These are phyloP conservation scores for Pleurozium schreberi DNA, from an alignment of 225 moss, liverwort and hornwort species.

Conservation along the genomic window DNA sequence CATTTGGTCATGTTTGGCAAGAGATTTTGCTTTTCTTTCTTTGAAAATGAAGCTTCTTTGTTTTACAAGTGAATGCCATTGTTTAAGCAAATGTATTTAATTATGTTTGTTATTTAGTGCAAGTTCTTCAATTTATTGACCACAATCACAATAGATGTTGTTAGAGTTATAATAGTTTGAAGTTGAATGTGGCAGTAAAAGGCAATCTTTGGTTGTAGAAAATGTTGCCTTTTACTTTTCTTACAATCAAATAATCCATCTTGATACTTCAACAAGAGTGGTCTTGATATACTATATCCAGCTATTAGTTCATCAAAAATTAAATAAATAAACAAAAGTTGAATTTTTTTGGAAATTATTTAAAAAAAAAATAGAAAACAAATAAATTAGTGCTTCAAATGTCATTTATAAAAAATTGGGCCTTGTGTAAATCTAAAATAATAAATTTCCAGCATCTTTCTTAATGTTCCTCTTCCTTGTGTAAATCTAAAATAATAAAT, in stretches of 20 bases:
- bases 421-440: neutral
- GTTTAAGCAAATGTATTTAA: neutral
- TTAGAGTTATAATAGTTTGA: accelerated
- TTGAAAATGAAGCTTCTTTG: accelerated
- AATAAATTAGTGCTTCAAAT: no score
- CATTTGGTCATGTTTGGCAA: neutral
- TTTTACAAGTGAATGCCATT: neutral
- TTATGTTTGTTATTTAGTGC: neutral
- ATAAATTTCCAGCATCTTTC: accelerated
- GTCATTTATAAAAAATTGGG: no score
- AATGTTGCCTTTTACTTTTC: no score
- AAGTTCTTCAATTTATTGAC: neutral
- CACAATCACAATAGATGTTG: neutral
- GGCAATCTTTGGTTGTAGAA: neutral
- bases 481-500: neutral
- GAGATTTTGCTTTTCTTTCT: neutral
- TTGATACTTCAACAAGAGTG: neutral
- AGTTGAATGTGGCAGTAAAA: neutral
- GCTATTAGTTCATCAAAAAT: no score
- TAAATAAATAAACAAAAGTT: no score
- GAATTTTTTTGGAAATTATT: no score
- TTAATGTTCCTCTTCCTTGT: no score
- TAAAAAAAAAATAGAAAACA: no score
- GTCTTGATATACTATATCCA: no score
- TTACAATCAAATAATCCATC: neutral